phyloP scores from a whole-genome alignment of 2,329 filamentous ascomycete genomes.

The Paraconiothyrium sp. region DNA sequence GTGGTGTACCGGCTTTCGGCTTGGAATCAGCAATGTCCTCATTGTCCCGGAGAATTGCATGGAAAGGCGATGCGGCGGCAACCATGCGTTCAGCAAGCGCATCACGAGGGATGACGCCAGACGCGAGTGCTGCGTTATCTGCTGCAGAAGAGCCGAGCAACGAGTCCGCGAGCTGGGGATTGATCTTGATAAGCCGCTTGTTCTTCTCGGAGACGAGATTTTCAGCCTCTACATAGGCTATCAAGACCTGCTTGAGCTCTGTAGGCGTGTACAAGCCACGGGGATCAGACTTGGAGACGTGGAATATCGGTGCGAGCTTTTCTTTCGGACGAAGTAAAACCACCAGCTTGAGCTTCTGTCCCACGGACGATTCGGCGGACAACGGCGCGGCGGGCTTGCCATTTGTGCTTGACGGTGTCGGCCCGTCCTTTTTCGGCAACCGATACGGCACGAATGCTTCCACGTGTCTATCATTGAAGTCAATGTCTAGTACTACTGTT shows the following conservation, averaged over 20 bases:
- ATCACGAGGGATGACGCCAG: slow-evolving; percentile 68
- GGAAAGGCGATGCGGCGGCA: slow-evolving; percentile 64
- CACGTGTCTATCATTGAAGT: slow-evolving; percentile 67
- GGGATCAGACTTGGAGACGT: slow-evolving; percentile 59
- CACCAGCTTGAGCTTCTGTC: slow-evolving; percentile 61
- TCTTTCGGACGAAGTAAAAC: slow-evolving; percentile 66
- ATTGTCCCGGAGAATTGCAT: slow-evolving; percentile 64
- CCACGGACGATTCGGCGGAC: slow-evolving; percentile 53
- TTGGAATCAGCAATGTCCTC: slow-evolving; percentile 57
- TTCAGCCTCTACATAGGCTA: slow-evolving; percentile 67
- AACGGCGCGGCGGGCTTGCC: slow-evolving; percentile 54
- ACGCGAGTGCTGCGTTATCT: slow-evolving; percentile 66
- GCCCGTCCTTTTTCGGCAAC: slow-evolving; percentile 65
- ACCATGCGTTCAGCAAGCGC: slow-evolving; percentile 68
- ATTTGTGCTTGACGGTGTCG: slow-evolving; percentile 37
- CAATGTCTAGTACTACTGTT: slow-evolving; percentile 70
- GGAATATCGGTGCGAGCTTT: slow-evolving; percentile 66
- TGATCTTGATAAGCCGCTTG: slow-evolving; percentile 68
- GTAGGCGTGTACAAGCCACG: slow-evolving; percentile 67
- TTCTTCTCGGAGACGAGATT: slow-evolving; percentile 66
- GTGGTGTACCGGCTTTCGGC: slow-evolving; percentile 67
- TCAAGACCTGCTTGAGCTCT: slow-evolving; percentile 67
- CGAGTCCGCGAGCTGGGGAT: slow-evolving; percentile 70
- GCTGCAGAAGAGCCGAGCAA: slow-evolving; percentile 64
- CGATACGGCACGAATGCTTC: slow-evolving; percentile 69